Percentiles rank a stretch among this genome's conserved stretches.
phyloP scores from a whole-genome alignment of 108 stramenopile species.

The Skeletonema tropicum region DNA sequence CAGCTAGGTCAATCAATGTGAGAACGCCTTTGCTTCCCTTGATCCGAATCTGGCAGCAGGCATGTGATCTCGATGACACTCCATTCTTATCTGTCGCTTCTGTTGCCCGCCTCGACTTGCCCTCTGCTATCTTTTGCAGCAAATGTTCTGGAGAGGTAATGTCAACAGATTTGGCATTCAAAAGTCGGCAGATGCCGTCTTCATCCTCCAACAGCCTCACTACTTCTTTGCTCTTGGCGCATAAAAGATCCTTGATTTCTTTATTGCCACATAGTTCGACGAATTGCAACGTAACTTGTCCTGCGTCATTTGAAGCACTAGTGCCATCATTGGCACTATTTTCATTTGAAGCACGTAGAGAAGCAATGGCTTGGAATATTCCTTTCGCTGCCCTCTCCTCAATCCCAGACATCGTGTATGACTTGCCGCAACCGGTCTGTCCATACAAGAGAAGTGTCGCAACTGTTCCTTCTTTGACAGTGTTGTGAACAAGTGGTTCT shows the following conservation, averaged over 20 bases:
- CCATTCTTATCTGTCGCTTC: constrained; percentile 70
- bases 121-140: constrained; percentile 32
- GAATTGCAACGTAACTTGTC: constrained; percentile 44
- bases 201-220: constrained; percentile 53
- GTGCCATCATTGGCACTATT: not conserved
- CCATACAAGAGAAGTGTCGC: constrained; percentile 67
- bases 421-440: constrained; percentile 68
- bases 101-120: constrained; percentile 56
- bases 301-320: not conserved
- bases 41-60: constrained; percentile 54
- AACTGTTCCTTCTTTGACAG: constrained; percentile 39
- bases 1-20: constrained; percentile 80
- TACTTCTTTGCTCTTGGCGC: constrained; percentile 20
- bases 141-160: constrained; percentile 45
- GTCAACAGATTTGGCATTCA: constrained; percentile 35
- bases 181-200: constrained; percentile 43
- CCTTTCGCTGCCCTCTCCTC: constrained; percentile 40
- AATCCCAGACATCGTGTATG: constrained; percentile 59
- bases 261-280: constrained; percentile 62
- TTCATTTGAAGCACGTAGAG: not conserved
- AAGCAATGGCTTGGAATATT: constrained; percentile 37
- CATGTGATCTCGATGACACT: constrained; percentile 50
- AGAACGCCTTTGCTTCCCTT: constrained; percentile 50
- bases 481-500: constrained; percentile 52
- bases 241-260: constrained; percentile 52